Evolutionary conservation across 768 basidiomycete species (phyloP).

Genomic region (Lactarius akahatsu): DNA sequence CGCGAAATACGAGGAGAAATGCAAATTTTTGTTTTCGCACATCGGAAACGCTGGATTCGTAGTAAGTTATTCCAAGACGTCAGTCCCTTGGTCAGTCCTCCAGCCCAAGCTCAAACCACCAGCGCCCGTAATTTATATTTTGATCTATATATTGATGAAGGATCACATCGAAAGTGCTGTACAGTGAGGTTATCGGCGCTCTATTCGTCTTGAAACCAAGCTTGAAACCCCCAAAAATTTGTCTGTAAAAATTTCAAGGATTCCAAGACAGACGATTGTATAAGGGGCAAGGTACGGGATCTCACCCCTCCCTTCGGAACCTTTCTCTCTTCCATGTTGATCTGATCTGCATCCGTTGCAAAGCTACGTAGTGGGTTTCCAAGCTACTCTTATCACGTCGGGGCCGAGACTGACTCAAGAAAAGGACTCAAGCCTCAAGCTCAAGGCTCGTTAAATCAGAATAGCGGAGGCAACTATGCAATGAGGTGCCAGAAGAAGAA

Average conservation of each 20-base stretch:
- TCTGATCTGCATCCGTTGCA: background rate
- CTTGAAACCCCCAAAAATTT: background rate
- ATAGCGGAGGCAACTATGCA: background rate
- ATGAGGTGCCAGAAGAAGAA: background rate
- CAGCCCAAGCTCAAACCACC: too few relatives aligned
- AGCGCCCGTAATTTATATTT: too few relatives aligned
- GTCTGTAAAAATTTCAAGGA: background rate
- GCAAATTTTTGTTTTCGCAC: too few relatives aligned
- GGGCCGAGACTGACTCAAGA: background rate
- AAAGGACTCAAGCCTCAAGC: background rate
- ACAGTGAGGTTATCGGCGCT: too few relatives aligned
- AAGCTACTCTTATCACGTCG: background rate
- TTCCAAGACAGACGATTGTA: too few relatives aligned
- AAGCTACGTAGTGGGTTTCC: background rate
- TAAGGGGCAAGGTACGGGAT: background rate
- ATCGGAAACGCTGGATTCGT: too few relatives aligned
- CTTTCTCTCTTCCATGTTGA: background rate
- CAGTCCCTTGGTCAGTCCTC: background rate
- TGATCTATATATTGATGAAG: too few relatives aligned
- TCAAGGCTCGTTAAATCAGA: background rate
- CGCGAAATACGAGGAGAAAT: too few relatives aligned
- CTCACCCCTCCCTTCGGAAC: too few relatives aligned
- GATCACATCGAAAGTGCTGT: too few relatives aligned
- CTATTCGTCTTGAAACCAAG: too few relatives aligned
- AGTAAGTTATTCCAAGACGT: background rate